A percentile compares a stretch with the other conserved stretches of the same genome.
These are phyloP conservation scores for Hyaloraphidium curvatum DNA, from an alignment of 192 early-diverging fungal genomes.

Conservation along the genomic window DNA sequence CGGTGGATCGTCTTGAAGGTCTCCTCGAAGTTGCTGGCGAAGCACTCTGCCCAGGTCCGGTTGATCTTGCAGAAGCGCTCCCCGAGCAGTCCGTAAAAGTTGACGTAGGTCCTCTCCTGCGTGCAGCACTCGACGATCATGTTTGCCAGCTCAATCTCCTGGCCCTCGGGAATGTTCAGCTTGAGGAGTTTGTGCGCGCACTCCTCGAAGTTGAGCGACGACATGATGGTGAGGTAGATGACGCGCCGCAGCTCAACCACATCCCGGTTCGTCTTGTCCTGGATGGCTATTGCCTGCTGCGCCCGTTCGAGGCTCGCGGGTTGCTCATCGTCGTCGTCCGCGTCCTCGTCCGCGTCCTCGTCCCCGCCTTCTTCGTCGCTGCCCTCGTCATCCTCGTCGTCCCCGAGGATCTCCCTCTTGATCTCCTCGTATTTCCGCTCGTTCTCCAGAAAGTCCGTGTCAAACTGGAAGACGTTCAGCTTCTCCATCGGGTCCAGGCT, in stretches of 20 bases:
- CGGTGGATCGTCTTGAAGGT: conserved; percentile 83
- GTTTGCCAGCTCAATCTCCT: conserved; percentile 59
- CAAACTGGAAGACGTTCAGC: conserved; percentile 68
- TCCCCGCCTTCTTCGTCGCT: conserved; percentile 13
- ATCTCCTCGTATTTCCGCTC: conserved; percentile 67
- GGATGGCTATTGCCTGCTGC: conserved; percentile 28
- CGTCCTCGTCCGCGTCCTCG: conserved; percentile 27
- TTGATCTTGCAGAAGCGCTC: conserved; percentile 82
- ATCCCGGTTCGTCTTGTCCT: conserved; percentile 78
- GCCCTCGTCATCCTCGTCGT: conserved; percentile 28
- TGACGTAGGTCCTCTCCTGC: conserved; percentile 86
- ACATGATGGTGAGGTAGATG: conserved; percentile 96
- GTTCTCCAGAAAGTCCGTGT: conserved; percentile 58
- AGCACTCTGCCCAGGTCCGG: conserved; percentile 55
- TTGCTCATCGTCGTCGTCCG: conserved; percentile 29
- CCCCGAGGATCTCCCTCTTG: conserved; percentile 72
- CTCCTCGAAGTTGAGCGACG: conserved; percentile 85
- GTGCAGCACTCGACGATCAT: conserved; percentile 97
- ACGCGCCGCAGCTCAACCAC: conserved; percentile 68
- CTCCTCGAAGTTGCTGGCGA: conserved; percentile 55
- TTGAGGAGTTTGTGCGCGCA: conserved; percentile 86
- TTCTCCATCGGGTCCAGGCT: conserved; percentile 59
- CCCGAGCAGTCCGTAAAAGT: conserved; percentile 79
- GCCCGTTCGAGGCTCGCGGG: conserved; percentile 25
- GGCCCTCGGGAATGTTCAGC: conserved; percentile 57